Evolutionary conservation across 345 rosid genomes (phyloP).

Genomic region (Leavenworthia alabamica): DNA sequence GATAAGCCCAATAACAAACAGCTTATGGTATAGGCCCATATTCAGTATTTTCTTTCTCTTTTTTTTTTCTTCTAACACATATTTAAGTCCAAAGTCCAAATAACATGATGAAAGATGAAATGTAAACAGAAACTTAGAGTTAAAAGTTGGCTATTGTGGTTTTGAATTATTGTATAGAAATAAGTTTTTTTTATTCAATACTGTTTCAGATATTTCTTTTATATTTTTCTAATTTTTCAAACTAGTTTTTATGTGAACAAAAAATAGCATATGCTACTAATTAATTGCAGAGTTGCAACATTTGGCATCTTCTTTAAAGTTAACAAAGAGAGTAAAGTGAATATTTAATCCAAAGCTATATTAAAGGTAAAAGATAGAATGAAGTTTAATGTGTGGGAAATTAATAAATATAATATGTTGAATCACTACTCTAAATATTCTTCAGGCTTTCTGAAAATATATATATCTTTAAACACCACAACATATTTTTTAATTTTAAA

Average conservation of each 20-base stretch:
- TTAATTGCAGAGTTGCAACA: slow-evolving; percentile 24
- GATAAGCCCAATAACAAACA: not conserved
- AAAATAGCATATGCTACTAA: slow-evolving; percentile 33
- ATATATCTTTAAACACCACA: not conserved
- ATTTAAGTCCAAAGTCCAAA: not conserved
- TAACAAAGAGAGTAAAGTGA: slow-evolving; percentile 5
- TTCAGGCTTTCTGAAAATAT: not conserved
- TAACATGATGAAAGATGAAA: not conserved
- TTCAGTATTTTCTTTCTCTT: not conserved
- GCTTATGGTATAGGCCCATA: not conserved
- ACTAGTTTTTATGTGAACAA: not conserved
- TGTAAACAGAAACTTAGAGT: not conserved
- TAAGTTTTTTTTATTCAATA: not conserved
- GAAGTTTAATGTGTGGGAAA: not conserved
- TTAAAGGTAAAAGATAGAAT: not conserved
- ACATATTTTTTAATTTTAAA: not conserved
- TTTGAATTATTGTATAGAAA: not conserved
- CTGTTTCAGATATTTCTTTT: not conserved
- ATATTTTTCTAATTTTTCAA: not conserved
- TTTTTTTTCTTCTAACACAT: no score
- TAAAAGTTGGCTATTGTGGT: not conserved
- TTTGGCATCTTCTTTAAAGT: slow-evolving; percentile 34
- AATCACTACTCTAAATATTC: not conserved
- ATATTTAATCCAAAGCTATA: not conserved
- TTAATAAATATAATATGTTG: not conserved